These are phyloP conservation scores for Corymbia citriodora DNA, from an alignment of 441 rosid genomes.

Conservation along the genomic window DNA sequence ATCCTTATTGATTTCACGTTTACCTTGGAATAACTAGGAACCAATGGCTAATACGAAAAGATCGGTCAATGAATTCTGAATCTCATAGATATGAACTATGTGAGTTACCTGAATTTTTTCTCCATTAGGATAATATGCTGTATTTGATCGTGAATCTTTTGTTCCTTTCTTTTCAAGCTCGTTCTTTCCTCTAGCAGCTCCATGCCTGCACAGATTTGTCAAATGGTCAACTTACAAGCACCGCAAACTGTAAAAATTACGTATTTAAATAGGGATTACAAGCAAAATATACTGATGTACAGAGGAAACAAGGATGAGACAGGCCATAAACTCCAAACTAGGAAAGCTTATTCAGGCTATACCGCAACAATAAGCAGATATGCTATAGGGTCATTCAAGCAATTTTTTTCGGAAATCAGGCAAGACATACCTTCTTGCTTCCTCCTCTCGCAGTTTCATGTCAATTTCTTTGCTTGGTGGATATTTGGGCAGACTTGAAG, in stretches of 20 bases:
- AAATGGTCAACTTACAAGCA: constrained; percentile 4
- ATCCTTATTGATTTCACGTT: neutral
- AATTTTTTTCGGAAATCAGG: neutral
- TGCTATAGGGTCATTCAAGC: neutral
- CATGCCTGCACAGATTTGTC: constrained; percentile 31
- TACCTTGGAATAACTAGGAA: neutral
- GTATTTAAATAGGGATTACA: neutral
- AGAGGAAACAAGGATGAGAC: neutral
- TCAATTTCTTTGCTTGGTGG: constrained; percentile 96
- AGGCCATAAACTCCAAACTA: neutral
- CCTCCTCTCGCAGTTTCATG: constrained; percentile 67
- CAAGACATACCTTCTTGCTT: constrained; percentile 7
- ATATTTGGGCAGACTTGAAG: constrained; percentile 73
- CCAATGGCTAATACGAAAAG: neutral
- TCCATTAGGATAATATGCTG: constrained; percentile 22
- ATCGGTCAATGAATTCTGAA: neutral
- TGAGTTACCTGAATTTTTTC: constrained; percentile 18
- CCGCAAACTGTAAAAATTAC: neutral
- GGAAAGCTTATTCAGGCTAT: neutral
- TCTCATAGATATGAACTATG: neutral
- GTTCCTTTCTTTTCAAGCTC: constrained; percentile 34
- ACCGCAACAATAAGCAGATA: neutral
- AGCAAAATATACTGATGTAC: neutral
- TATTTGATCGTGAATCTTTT: constrained; percentile 20
- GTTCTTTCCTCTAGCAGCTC: constrained; percentile 26